Percentiles rank a stretch among this genome's conserved stretches.
Evolutionary conservation across 306 rosid species (phyloP).

Genomic region (Quercus glauca): DNA sequence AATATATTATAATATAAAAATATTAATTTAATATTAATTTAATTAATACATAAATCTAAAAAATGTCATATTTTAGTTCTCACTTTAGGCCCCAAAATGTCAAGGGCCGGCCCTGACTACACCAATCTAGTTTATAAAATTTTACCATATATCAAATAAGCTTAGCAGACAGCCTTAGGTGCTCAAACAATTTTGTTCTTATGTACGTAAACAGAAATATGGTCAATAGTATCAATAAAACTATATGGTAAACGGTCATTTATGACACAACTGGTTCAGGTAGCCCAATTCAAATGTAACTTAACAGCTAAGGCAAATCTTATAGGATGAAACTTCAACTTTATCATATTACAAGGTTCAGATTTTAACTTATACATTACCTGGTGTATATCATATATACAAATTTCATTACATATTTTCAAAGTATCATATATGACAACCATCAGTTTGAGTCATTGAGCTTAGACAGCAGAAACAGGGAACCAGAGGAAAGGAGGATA

Average conservation of each 20-base stretch:
- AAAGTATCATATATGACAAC: neutral
- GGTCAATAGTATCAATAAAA: neutral
- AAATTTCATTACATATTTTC: neutral
- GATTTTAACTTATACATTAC: neutral
- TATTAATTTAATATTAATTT: no score
- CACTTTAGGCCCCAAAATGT: no score
- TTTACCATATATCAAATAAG: no score
- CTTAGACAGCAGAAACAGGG: slow-evolving; percentile 74
- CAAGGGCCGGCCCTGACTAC: no score
- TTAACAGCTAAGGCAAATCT: neutral
- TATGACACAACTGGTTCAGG: neutral
- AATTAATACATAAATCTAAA: no score
- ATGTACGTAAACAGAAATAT: no score
- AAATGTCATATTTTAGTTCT: no score
- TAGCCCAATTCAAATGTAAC: neutral
- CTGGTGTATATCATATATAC: neutral
- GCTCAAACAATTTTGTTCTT: no score
- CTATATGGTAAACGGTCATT: neutral
- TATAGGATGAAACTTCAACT: neutral
- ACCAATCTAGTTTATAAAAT: no score
- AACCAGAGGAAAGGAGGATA: slow-evolving; percentile 73
- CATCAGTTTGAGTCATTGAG: slow-evolving; percentile 42
- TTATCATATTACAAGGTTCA: neutral
- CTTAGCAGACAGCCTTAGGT: no score
- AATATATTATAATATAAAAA: no score